Conservation (phyloP, 371 early-diverging fungal species). For the Mucor circinelloides region DNA sequence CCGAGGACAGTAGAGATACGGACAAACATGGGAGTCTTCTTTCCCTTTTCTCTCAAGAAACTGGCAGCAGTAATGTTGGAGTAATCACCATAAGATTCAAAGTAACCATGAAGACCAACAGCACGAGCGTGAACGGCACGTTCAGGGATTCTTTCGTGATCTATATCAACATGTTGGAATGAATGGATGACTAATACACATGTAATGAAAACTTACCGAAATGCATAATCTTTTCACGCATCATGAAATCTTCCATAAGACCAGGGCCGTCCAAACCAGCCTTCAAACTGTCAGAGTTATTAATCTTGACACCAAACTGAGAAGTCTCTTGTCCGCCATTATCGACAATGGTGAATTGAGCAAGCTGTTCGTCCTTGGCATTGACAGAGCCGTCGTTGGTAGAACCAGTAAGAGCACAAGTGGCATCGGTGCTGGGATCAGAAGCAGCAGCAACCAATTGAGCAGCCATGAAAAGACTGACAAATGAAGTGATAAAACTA, state of each 20-base stretch:
- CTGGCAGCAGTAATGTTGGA: slow-evolving; percentile 49
- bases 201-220: slow-evolving; percentile 39
- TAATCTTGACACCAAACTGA: slow-evolving; percentile 31
- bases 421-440: not conserved
- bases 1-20: slow-evolving; percentile 64
- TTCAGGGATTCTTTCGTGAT: slow-evolving; percentile 57
- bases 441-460: not conserved
- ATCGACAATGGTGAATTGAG: slow-evolving; percentile 8
- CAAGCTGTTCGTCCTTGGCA: not conserved
- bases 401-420: slow-evolving; percentile 3
- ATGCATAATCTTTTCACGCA: slow-evolving; percentile 56
- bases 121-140: slow-evolving; percentile 60
- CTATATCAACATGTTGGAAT: slow-evolving; percentile 5
- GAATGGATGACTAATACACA: not conserved
- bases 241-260: slow-evolving; percentile 50
- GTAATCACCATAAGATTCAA: slow-evolving; percentile 47
- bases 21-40: slow-evolving; percentile 57
- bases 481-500: not conserved
- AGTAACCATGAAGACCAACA: slow-evolving; percentile 57
- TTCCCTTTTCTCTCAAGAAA: slow-evolving; percentile 36
- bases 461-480: not conserved
- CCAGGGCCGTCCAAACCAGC: slow-evolving; percentile 53
- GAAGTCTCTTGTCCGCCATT: slow-evolving; percentile 27
- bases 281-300: slow-evolving; percentile 34
- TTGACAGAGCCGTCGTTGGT: not conserved